Evolutionary conservation across 495 filamentous ascomycete species (phyloP).

Genomic region (Cudoniella acicularis): DNA sequence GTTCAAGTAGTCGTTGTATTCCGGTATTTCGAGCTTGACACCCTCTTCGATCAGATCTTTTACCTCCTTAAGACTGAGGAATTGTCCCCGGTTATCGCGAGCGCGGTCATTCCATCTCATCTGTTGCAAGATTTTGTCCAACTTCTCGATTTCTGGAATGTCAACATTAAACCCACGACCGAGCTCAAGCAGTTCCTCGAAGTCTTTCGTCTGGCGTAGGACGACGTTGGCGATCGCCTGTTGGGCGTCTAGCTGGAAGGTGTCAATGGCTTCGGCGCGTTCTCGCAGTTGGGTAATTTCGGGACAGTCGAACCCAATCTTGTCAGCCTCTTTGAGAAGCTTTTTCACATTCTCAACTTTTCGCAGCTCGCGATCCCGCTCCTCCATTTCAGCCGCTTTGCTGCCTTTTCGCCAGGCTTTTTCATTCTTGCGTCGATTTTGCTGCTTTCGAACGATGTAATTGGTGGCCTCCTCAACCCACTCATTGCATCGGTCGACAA

Average conservation of each 20-base stretch:
- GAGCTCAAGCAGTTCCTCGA: slow-evolving; percentile 84
- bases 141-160: slow-evolving; percentile 83
- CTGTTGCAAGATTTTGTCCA: slow-evolving; percentile 77
- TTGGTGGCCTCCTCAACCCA: slow-evolving; percentile 97
- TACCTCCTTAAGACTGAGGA: slow-evolving; percentile 72
- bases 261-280: slow-evolving; percentile 79
- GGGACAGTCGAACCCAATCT: slow-evolving; percentile 89
- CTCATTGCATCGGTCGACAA: slow-evolving; percentile 93
- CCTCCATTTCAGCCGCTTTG: slow-evolving; percentile 78
- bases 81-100: slow-evolving; percentile 54
- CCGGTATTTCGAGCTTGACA: slow-evolving; percentile 67
- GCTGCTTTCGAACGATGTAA: slow-evolving; percentile 96
- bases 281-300: slow-evolving; percentile 87
- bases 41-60: slow-evolving; percentile 72
- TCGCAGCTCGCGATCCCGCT: slow-evolving; percentile 82
- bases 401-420: slow-evolving; percentile 77
- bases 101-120: slow-evolving; percentile 86
- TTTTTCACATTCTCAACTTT: slow-evolving; percentile 86
- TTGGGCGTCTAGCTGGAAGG: slow-evolving; percentile 78
- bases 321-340: slow-evolving; percentile 78
- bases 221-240: slow-evolving; percentile 58
- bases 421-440: slow-evolving; percentile 96
- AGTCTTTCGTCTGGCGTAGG: slow-evolving; percentile 60
- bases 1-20: slow-evolving; percentile 70
- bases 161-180: slow-evolving; percentile 91